phyloP scores from a whole-genome alignment of 2,329 filamentous ascomycete genomes.

The Calonectria pauciramosa region DNA sequence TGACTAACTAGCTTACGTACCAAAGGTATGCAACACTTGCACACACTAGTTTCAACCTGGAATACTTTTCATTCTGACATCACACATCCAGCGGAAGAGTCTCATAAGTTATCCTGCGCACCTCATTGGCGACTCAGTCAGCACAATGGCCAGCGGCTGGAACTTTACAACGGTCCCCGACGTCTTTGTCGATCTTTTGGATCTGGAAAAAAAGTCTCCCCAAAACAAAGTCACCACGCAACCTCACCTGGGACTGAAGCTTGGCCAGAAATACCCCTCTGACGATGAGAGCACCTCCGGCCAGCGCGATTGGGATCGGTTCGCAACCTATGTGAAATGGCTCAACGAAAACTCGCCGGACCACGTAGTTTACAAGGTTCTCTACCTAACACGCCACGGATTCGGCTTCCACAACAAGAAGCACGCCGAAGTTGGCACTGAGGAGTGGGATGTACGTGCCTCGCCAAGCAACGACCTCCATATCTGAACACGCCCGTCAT shows the following conservation, averaged over 20 bases:
- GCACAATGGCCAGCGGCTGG: slow-evolving; percentile 39
- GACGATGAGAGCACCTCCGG: slow-evolving; percentile 47
- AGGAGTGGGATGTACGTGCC: slow-evolving; percentile 65
- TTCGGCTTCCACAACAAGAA: slow-evolving; percentile 65
- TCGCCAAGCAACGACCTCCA: not conserved
- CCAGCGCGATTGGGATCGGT: slow-evolving; percentile 66
- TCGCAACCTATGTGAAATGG: slow-evolving; percentile 60
- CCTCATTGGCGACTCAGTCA: not conserved
- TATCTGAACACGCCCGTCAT: accelerated
- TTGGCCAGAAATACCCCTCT: slow-evolving; percentile 59
- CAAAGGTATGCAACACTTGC: not conserved
- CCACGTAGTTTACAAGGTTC: slow-evolving; percentile 65
- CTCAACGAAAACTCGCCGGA: slow-evolving; percentile 59
- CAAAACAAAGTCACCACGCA: slow-evolving; percentile 54
- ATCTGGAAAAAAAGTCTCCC: slow-evolving; percentile 45
- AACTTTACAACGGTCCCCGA: slow-evolving; percentile 42
- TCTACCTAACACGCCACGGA: slow-evolving; percentile 70
- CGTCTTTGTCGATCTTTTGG: slow-evolving; percentile 60
- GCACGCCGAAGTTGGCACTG: slow-evolving; percentile 68
- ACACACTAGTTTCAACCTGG: not conserved
- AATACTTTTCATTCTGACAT: not conserved
- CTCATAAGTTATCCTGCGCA: not conserved
- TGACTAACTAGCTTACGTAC: not conserved
- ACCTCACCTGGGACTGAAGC: slow-evolving; percentile 67
- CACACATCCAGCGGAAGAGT: not conserved